phyloP scores from a whole-genome alignment of 78 protist species.

The Cavenderia fasciculata region DNA sequence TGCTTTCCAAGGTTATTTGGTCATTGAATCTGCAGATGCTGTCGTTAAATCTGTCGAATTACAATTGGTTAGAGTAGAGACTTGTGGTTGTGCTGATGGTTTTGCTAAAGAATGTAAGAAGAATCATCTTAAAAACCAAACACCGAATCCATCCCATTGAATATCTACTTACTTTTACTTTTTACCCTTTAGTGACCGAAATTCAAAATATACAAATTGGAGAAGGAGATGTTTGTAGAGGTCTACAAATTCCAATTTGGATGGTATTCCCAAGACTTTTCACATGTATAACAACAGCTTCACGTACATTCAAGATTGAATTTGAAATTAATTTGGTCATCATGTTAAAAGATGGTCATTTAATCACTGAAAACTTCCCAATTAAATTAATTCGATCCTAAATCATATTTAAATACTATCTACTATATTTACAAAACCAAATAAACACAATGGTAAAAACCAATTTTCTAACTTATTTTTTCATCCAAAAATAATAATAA shows the following conservation, averaged over 20 bases:
- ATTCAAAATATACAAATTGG: conserved; percentile 86
- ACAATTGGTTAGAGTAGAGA: conserved; percentile 94
- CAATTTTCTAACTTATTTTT: too few species aligned
- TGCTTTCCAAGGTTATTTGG: conserved; percentile 87
- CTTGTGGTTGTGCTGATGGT: conserved; percentile 88
- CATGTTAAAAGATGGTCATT: conserved; percentile 81
- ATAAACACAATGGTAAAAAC: too few species aligned
- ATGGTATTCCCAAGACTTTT: conserved; percentile 96
- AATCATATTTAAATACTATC: too few species aligned
- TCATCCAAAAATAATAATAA: too few species aligned
- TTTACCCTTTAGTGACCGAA: conserved; percentile 30
- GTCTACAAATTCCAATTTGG: conserved; percentile 86
- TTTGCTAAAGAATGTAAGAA: conserved; percentile 66
- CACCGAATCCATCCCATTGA: too few species aligned
- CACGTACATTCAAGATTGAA: conserved; percentile 79
- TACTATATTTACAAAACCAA: too few species aligned
- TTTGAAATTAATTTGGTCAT: conserved; percentile 89
- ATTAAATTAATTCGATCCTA: conserved; percentile 86
- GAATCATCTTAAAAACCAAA: neutral
- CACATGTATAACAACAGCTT: conserved; percentile 86
- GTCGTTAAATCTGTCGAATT: conserved; percentile 90
- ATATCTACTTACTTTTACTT: neutral
- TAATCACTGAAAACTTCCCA: conserved; percentile 95
- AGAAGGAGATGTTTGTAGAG: conserved; percentile 90
- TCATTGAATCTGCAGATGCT: conserved; percentile 71